Evolutionary conservation across 192 early-diverging fungal genomes (phyloP), one percentile per base, ranked within the genome.

Genomic region (Podila verticillata): DNA sequence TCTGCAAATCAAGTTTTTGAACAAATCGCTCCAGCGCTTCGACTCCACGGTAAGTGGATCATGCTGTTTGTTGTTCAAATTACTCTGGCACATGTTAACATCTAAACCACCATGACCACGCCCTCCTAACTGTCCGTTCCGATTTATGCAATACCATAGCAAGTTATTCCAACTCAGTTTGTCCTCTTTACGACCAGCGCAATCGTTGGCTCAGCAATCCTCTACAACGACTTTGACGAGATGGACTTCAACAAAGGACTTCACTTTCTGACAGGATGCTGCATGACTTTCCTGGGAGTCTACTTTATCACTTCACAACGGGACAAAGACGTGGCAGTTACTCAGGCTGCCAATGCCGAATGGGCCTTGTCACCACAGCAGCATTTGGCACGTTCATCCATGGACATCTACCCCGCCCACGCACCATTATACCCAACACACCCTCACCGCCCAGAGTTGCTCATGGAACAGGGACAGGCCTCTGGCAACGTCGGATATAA

Each of bases 141-240:
- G 19, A 30, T 31, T 35, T 13, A 19, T 61, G 19, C n/a, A 63
- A 73, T 5, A 10, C 57, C 7, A 19, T 58, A 83, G 83, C 77
- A 90, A 75, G 92, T 93, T 2, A 93, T 93, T 61, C 92, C 92
- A 3, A 93, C 91, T 10, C 92, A 93, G 70, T 93, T 92, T 81
- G 92, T 93, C 15, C 75, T 92, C 5, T 93, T 93, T 65, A 93
- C 92, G 0, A 81, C 91, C 15, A 90, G 87, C 13, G 88, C 89
- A 17, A 93, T 93, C 34, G 83, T 91, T 49, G 92, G 92, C 30
- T 89, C 87, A 56, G 89, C 91, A 8, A 81, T 91, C 13, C 73
- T 90, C n/a, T 90, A 92, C 67, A 86, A 87, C 64, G 90, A 91
- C 69, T 91, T 91, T 84, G 86, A 87, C 32, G 83, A 87, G 48